A percentile compares a stretch with the other conserved stretches of the same genome.
Conservation (phyloP, 2,329 filamentous ascomycete genomes). For the Arthrobotrys sphaeroides region DNA sequence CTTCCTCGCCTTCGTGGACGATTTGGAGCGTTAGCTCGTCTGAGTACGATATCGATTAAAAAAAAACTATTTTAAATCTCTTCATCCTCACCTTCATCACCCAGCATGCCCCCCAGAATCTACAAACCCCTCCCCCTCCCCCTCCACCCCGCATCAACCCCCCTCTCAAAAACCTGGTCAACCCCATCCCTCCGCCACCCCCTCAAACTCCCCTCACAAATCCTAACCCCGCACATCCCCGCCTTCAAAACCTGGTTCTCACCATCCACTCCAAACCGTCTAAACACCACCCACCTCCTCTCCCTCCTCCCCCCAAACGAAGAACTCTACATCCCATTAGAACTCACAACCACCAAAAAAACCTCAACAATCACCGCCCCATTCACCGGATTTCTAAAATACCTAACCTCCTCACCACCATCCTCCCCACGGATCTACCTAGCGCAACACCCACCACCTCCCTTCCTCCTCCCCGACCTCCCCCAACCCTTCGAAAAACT, state of each 20-base stretch:
- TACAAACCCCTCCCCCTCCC: too few relatives aligned
- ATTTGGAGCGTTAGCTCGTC: background rate
- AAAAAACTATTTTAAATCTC: background rate
- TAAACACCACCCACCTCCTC: slow-evolving; percentile 27
- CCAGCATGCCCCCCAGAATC: slow-evolving; percentile 2
- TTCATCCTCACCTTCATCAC: background rate
- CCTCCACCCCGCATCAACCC: background rate
- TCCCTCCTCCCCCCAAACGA: background rate
- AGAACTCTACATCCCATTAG: background rate
- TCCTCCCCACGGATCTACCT: slow-evolving; percentile 13
- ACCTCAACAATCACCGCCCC: background rate
- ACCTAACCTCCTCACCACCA: background rate
- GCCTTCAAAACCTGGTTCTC: slow-evolving; percentile 38
- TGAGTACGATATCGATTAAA: too few relatives aligned
- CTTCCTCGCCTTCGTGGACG: background rate
- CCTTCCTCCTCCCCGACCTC: background rate
- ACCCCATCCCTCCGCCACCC: background rate
- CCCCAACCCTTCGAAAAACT: slow-evolving; percentile 22
- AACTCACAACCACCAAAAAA: background rate
- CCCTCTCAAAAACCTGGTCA: slow-evolving; percentile 15
- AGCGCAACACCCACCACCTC: slow-evolving; percentile 30
- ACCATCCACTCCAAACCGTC: background rate
- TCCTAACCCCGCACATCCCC: slow-evolving; percentile 13
- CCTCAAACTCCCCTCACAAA: slow-evolving; percentile 18
- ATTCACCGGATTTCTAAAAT: slow-evolving; percentile 6